Base-by-base conservation (phyloP, 164 flowering plant genomes). In the Annona squamosa region DNA sequence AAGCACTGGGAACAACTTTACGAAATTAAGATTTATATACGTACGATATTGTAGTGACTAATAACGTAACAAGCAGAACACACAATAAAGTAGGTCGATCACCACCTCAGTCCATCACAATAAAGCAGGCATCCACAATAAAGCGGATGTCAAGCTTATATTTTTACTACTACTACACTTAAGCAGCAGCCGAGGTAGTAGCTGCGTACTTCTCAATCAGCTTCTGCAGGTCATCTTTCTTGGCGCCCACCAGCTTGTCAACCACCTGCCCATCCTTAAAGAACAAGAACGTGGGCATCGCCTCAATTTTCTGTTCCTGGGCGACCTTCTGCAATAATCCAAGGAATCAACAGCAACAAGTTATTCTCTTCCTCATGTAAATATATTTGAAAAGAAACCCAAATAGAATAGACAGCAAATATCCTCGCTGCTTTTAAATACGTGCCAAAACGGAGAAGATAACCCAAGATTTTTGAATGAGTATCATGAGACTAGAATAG, bases 201-300 rank as follows among this genome's bases (percentile, higher is more conserved):
- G 46, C 65, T 52, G 10, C 12, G 52, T 81, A 80, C 57, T 65
- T 48, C 9, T n/a, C 44, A 12, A 84, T 69, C 3, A 63, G 71
- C 41, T 3, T 12, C 73, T 46, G 77, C 64, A 87, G 77, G 3
- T 83, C 79, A 0, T 83, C 89, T 69, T 86, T 87, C 77, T 75
- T 81, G 4, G 91, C 92, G 71, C 93, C 96, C 80, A 86, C 88
- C 46, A 91, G 63, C 82, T 70, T 86, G 80, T 86, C 91, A 10
- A 88, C 78, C 1, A 75, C 10, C 46, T 80, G 82, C 13, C 93
- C 96, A 18, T 87, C 91, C 72, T 88, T 91, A 65, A 89, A 69
- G 74, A 88, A 84, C 37, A 91, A 26, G 73, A 89, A 88, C 13
- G 93, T 88, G 46, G 96, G 93, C 93, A 89, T 88, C 0, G 96